A percentile compares a stretch with the other conserved stretches of the same genome.
These are phyloP conservation scores for Scenedesmus sp. DNA, from an alignment of 163 green algal species.

Conservation along the genomic window DNA sequence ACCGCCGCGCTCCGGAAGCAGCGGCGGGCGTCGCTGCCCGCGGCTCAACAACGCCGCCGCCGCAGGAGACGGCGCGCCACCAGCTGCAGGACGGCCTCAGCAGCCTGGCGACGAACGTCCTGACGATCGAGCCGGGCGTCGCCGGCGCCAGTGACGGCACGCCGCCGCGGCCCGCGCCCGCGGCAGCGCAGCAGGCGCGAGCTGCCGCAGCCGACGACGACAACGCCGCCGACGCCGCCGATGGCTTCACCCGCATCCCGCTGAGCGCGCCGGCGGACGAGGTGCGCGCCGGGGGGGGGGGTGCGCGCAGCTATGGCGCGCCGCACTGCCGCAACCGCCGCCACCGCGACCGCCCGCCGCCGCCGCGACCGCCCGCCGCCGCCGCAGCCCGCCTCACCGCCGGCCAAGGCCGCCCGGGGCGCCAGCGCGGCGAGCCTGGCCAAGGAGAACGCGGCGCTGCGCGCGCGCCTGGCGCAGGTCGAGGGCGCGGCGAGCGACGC, in stretches of 20 bases:
- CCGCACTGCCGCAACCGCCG: no score
- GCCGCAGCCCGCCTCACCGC: no score
- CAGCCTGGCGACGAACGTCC: slow-evolving; percentile 12
- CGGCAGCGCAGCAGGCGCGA: background rate
- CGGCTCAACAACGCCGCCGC: background rate
- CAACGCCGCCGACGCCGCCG: background rate
- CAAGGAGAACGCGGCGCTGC: slow-evolving; percentile 29
- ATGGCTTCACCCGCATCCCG: slow-evolving; percentile 14
- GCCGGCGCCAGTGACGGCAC: no score
- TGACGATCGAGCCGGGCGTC: slow-evolving; percentile 35
- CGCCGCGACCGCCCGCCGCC: background rate
- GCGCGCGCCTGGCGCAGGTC: slow-evolving; percentile 13
- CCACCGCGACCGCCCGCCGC: background rate
- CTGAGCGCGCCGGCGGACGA: background rate
- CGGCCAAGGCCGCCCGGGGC: no score
- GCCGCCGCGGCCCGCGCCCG: background rate
- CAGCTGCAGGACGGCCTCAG: slow-evolving; percentile 25
- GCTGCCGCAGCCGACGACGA: background rate
- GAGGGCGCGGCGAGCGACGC: slow-evolving; percentile 38
- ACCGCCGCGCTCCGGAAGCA: no score
- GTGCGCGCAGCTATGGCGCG: no score
- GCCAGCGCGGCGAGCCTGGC: slow-evolving; percentile 4
- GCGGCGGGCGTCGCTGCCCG: no score
- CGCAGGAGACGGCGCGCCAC: slow-evolving; percentile 37
- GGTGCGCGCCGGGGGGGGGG: background rate